Evolutionary conservation across 2,329 filamentous ascomycete genomes (phyloP), one percentile per base, ranked within the genome.

Genomic region (Ascochyta lentis): DNA sequence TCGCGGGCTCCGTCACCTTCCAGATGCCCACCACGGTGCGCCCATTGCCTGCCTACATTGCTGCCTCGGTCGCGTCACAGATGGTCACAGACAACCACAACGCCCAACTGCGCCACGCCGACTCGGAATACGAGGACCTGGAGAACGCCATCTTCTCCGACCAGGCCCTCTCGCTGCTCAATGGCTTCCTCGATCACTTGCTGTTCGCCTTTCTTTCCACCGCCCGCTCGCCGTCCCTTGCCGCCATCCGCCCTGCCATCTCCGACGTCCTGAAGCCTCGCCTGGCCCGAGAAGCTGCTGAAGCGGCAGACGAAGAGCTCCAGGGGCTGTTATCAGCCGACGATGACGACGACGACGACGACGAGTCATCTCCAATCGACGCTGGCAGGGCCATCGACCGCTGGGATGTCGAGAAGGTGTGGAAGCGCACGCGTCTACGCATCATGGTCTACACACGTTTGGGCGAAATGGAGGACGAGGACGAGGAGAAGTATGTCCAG

Each of bases 401-500:
- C 64, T 98, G 94, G 86, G 92, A 98, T 72, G 80, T 96, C n/a
- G 91, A 97, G 71, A 83, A 93, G 52, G 89, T 93, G 16, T 99
- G 95, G 93, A 97, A 96, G 79, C 86, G 95, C 64, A 95, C 93
- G 0, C 87, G 95, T 50, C 79, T 99, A 67, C 87, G 95, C 58
- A 96, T 95, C 75, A 99, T 99, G 95, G 94, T 99, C 22, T 98
- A 98, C 74, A 98, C 93, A 8, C 93, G 95, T 8, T 81, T 99
- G 6, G 95, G 95, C 40, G 94, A 99, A 71, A 88, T 99, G 84
- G 96, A 99, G 75, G 95, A 99, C 77, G 93, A 98, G 64, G 95
- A 99, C 63, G 95, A 98, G 75, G 94, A 97, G 70, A 86, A 88
- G 46, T 91, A 91, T 69, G 90, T 96, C 72, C 87, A 92, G 61